Base-by-base conservation (phyloP, 352 stramenopile genomes). In the Pythium scleroteichum region DNA sequence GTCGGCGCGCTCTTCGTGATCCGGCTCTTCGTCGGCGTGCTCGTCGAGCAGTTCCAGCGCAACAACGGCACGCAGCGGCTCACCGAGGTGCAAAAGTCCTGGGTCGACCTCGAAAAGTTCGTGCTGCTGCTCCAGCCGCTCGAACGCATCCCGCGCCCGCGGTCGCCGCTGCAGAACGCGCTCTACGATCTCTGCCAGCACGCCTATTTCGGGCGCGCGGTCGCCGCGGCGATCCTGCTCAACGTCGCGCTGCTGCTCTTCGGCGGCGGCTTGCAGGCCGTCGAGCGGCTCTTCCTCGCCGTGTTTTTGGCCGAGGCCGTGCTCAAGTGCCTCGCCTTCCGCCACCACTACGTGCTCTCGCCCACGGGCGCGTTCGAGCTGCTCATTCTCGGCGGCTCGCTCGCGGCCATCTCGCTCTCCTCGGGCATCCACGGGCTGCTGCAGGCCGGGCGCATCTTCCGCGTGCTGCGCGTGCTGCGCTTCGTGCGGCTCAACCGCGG, bases 21-120 rank as follows among this genome's bases (percentile, higher is more conserved):
- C 23, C 79, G 83, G 14, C 58, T 92, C 14, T 90, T 92, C 59
- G 83, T 92, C 3, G 83, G 83, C 35, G 83, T 92, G 19, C 74
- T 92, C 12, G 83, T 90, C 9, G 83, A 92, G 64, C 80, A 92
- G 50, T 92, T 92, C 68, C 83, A 92, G 50, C 83, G 83, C 38
- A 92, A 92, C 62, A 89, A 90, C 46, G 83, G 83, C 55, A 92
- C 83, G 13, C 75, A 90, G 69, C 89, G 89, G 39, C 69, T 92
- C 10, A 92, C 83, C 0, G 80, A 90, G 59, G 84, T 62, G 40
- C 83, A 92, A 51, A 90, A 90, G 53, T 82, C 76, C 7, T 92
- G 83, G 80, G 83, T 92, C 29, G 83, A 92, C 42, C 66, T 92
- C 4, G 83, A 92, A 51, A 89, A 89, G 58, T 90, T 90, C 50